Evolutionary conservation across 2,329 filamentous ascomycete genomes (phyloP).

Genomic region (Hirsutella minnesotensis): DNA sequence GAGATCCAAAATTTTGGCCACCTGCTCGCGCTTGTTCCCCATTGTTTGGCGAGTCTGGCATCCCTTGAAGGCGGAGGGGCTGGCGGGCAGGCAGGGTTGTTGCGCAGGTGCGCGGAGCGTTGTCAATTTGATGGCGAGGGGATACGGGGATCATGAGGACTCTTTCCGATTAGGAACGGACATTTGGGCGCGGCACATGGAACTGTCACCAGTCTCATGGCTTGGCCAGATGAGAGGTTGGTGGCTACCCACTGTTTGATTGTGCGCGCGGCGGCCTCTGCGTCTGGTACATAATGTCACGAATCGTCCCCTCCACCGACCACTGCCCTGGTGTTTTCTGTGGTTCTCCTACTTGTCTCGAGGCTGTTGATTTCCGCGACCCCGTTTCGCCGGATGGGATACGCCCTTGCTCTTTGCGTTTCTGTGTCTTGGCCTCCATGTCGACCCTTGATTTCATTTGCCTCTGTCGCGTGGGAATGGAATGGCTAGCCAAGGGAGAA

Average conservation of each 20-base stretch:
- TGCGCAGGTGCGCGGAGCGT: constrained; percentile 21
- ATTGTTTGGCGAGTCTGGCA: constrained; percentile 10
- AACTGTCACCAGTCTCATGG: constrained; percentile 15
- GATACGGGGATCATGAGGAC: constrained; percentile 18
- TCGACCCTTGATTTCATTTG: neutral
- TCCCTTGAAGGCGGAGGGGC: constrained; percentile 17
- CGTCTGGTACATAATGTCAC: constrained; percentile 12
- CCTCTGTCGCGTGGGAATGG: neutral
- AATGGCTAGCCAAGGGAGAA: no score
- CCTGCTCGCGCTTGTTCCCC: constrained; percentile 9
- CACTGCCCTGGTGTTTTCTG: constrained; percentile 3
- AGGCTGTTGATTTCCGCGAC: constrained; percentile 8
- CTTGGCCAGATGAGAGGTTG: constrained; percentile 12
- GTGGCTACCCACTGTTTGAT: constrained; percentile 8
- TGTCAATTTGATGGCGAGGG: constrained; percentile 20
- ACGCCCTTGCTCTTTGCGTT: constrained; percentile 17
- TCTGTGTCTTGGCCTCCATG: neutral
- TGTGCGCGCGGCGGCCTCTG: constrained; percentile 11
- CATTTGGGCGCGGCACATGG: constrained; percentile 17
- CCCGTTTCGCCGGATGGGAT: constrained; percentile 9
- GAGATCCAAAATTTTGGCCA: constrained; percentile 20
- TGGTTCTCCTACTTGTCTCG: constrained; percentile 5
- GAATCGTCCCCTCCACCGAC: constrained; percentile 1
- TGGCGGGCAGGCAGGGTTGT: constrained; percentile 20
- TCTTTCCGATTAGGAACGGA: constrained; percentile 23